Base-by-base conservation (phyloP, 2,329 filamentous ascomycete genomes). In the Aspergillus sp. region DNA sequence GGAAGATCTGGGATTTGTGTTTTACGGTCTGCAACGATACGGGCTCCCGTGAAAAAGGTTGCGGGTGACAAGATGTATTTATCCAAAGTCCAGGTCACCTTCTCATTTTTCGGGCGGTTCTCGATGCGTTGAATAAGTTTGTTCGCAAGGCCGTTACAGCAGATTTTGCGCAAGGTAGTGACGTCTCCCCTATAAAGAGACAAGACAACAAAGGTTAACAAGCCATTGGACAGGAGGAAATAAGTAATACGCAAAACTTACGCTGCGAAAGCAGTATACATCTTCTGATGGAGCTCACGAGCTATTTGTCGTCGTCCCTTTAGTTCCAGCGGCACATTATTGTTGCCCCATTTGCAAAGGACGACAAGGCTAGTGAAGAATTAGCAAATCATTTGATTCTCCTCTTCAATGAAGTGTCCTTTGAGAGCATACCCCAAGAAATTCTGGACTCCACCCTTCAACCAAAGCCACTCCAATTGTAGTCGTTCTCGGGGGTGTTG, bases 241-340 rank as follows among this genome's bases (percentile, higher is more conserved):
- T 7, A 33, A 9, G 7, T 11, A 29, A 36, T 13, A 29, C 19
- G 8, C 32, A 13, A 28, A 32, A 60, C 64, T 53, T 69, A 75
- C 55, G 49, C 52, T 26, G 74, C 72, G 48, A 76, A 73, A 19
- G 68, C 62, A 26, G 53, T 64, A 54, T 76, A 77, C 68, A 77
- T 72, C 27, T 58, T 48, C 37, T 61, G 47, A 45, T 77, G 72
- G n/a, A 76, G 58, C 7, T 62, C 50, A 33, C 58, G 57, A 8
- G 67, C 71, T 33, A 68, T 59, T 7, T 51, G 41, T 12, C 67
- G 64, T 33, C 70, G 59, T 34, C 65, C 55, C 19, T 48, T 50
- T 26, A 67, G 43, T n/a, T 61, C 50, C 12, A 72, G 54, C 27
- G 67, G 66, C 27, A 63, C 45, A 9, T 54, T 54, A 36, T 54